Evolutionary conservation across 116 monocot species (phyloP), one percentile per base, ranked within the genome.

Genomic region (Thalassia testudinum): DNA sequence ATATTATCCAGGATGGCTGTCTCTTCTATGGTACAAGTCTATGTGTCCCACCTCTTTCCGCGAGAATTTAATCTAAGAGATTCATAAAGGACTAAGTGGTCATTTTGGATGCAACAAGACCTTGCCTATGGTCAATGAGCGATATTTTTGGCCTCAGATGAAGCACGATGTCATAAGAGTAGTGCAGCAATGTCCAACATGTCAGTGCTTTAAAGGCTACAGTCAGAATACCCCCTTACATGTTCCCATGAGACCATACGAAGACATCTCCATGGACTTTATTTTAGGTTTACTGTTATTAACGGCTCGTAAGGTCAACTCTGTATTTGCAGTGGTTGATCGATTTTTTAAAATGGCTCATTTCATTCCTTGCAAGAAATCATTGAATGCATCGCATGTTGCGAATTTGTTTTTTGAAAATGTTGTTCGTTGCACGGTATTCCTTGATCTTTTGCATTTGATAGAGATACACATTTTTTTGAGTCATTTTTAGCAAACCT

Each of bases 281-380:
- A 22, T 52, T 0, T 27, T 27, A 11, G 52, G 52, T 11, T 7
- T 52, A 0, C 52, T 38, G 12, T 8, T 0, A 37, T n/a, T 34
- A 5, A 34, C 30, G 6, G 38, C 28, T 23, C 1, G 21, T 34
- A 19, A 29, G 5, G 29, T 14, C 18, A 40, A 57, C 21, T 54
- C 42, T 24, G 7, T 57, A 1, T 23, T 42, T 12, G 42, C 37
- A 5, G 37, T 42, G 1, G 56, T 40, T 38, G 42, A 57, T 24
- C 3, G 56, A 15, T 57, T 57, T 25, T 57, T 22, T 0, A 57
- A 57, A 13, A 57, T 42, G 56, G 42, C 1, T 3, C 56, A 57
- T 52, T 52, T 52, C 16, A 27, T 52, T 0, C 52, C 52, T 27
- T 28, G 52, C 26, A 27, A 52, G 14, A 57, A 42, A 15, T 1